A percentile compares a stretch with the other conserved stretches of the same genome.
phyloP scores from a whole-genome alignment of 2,329 filamentous ascomycete species.

The Exophiala alcalophila region DNA sequence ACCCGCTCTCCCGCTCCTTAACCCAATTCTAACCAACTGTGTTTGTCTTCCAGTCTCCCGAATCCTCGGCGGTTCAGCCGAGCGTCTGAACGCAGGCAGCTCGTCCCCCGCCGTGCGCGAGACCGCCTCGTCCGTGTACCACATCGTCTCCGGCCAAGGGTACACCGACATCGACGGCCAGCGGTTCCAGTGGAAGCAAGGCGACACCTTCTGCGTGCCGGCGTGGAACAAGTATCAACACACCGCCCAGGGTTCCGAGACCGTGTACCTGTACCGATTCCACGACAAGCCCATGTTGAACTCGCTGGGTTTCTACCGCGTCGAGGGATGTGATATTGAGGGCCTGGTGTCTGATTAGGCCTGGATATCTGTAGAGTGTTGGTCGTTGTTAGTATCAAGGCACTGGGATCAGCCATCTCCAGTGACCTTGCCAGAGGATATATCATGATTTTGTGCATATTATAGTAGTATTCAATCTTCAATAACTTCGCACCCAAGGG shows the following conservation, averaged over 20 bases:
- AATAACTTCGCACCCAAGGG: no score
- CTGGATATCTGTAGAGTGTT: neutral
- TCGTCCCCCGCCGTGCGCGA: slow-evolving; percentile 45
- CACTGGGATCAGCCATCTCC: no score
- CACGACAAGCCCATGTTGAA: slow-evolving; percentile 56
- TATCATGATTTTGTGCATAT: no score
- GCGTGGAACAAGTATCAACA: slow-evolving; percentile 53
- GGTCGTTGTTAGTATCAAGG: no score
- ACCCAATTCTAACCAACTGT: slow-evolving; percentile 1
- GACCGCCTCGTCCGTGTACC: slow-evolving; percentile 53
- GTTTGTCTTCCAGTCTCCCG: slow-evolving; percentile 29
- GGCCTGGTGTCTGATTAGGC: slow-evolving; percentile 36
- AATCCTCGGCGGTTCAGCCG: slow-evolving; percentile 50
- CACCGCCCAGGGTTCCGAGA: slow-evolving; percentile 37
- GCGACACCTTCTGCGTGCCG: slow-evolving; percentile 56
- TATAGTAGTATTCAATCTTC: no score
- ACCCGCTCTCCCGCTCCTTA: neutral
- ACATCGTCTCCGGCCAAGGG: slow-evolving; percentile 51
- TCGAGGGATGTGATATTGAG: slow-evolving; percentile 42
- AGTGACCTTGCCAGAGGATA: no score
- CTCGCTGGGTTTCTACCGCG: slow-evolving; percentile 51
- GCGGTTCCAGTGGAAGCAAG: slow-evolving; percentile 42
- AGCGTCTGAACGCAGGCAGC: slow-evolving; percentile 41
- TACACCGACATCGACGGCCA: slow-evolving; percentile 21
- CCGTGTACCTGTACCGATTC: slow-evolving; percentile 50